Percentiles rank a stretch among this genome's conserved stretches.
Conservation (phyloP, 345 rosid species). For the Cardiospermum halicacabum region DNA sequence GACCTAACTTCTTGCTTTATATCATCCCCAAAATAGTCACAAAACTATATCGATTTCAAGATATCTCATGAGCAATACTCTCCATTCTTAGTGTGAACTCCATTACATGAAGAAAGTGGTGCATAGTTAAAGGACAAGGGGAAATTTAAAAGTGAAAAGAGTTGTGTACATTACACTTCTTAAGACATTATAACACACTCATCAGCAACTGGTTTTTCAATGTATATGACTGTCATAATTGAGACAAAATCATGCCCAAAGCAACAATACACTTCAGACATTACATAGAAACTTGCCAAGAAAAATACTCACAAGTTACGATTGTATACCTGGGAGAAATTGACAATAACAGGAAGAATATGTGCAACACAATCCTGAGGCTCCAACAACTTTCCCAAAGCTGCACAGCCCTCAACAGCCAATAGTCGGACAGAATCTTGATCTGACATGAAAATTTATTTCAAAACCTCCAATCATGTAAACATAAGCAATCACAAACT, state of each 20-base stretch:
- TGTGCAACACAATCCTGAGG: conserved; percentile 88
- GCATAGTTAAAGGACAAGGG: neutral
- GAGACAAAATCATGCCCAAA: neutral
- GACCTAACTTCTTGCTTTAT: neutral
- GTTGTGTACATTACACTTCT: neutral
- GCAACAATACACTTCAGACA: neutral
- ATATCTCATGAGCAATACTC: neutral
- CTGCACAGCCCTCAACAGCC: conserved; percentile 98
- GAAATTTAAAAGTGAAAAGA: neutral
- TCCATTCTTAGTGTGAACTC: neutral
- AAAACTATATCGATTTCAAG: neutral
- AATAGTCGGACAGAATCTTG: conserved; percentile 95
- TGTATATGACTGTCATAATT: neutral
- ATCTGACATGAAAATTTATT: conserved; percentile 37
- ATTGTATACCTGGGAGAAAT: conserved; percentile 75
- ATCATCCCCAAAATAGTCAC: neutral
- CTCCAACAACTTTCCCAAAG: conserved; percentile 92
- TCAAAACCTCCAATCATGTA: neutral
- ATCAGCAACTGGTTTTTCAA: neutral
- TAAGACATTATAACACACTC: neutral
- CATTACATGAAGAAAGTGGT: neutral
- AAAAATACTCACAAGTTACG: neutral
- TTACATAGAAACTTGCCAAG: conserved; percentile 5
- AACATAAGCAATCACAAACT: conserved; percentile 2
- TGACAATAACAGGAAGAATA: conserved; percentile 88